Base-by-base conservation (phyloP, 2,329 filamentous ascomycete genomes). In the Pyrenophora teres region DNA sequence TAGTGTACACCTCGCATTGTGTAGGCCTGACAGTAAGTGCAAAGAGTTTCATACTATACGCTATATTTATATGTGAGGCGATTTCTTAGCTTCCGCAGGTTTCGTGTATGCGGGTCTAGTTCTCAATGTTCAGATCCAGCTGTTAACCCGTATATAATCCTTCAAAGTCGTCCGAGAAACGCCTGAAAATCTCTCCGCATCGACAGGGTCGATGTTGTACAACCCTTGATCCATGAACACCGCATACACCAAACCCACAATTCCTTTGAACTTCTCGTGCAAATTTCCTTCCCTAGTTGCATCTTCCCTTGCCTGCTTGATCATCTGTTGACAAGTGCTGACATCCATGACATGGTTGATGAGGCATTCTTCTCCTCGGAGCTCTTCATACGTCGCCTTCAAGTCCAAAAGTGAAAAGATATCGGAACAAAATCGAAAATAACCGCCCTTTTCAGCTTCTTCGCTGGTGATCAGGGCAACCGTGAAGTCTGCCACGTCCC, bases 381-480 rank as follows among this genome's bases (percentile, higher is more conserved):
- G 37, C 37, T 40, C 37, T 40, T 40, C 37, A 40, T 40, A 40
- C 19, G 37, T 40, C 16, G 37, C 37, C 37, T 40, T 40, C 18
- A 40, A 40, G 37, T 40, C 37, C 18, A 40, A 40, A 25, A 40
- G 37, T 40, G 37, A 40, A n/a, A 40, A 40, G 15, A 44, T 19
- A 16, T 44, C 41, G 30, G 41, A 44, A 19, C 41, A 44, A 36
- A 44, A 44, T 44, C 41, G 41, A 44, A 44, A 25, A 23, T 36
- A 44, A 31, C 41, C 41, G 32, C 41, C 41, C 10, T 44, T 44
- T 36, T 44, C 31, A 37, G 31, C 41, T 35, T 25, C 41, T 5
- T 36, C 18, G 18, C 41, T 44, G 9, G 41, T 44, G 10, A 19
- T 44, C 6, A 44, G 41, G 19, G 41, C 31, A 36, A 44, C 41